A percentile compares a stretch with the other conserved stretches of the same genome.
These are phyloP conservation scores for Pisolithus marmoratus DNA, from an alignment of 768 basidiomycete species.

Conservation along the genomic window DNA sequence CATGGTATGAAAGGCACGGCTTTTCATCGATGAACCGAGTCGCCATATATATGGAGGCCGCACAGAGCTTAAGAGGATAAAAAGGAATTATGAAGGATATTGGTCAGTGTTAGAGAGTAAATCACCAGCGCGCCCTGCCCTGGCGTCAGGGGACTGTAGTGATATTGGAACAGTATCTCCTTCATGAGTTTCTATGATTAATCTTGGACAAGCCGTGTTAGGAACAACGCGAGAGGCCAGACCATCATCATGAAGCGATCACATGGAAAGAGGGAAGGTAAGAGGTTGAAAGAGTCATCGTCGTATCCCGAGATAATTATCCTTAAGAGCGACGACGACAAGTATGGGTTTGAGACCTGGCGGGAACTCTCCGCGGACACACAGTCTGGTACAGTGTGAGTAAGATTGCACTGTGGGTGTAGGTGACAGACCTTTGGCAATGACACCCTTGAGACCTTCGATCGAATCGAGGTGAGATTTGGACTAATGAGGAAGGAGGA, in stretches of 20 bases:
- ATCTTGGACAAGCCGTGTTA: neutral
- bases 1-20: too few species aligned
- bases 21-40: too few species aligned
- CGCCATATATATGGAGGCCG: too few species aligned
- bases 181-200: constrained; percentile 80
- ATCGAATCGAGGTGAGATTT: constrained; percentile 68
- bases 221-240: constrained; percentile 19
- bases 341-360: constrained; percentile 69
- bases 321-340: constrained; percentile 64
- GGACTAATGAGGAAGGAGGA: constrained; percentile 29
- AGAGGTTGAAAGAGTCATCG: constrained; percentile 84
- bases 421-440: constrained; percentile 44
- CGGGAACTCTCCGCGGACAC: constrained; percentile 86
- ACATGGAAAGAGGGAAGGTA: constrained; percentile 87
- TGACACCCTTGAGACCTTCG: constrained; percentile 53
- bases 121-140: constrained; percentile 69
- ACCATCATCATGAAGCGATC: constrained; percentile 94
- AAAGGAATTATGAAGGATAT: too few species aligned
- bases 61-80: too few species aligned
- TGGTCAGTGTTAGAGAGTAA: too few species aligned
- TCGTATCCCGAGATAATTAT: constrained; percentile 86
- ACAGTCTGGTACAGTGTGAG: constrained; percentile 55
- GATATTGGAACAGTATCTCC: constrained; percentile 73
- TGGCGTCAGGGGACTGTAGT: constrained; percentile 57
- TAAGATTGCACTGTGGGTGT: neutral